Conservation (phyloP, 495 filamentous ascomycete species). For the Aspergillus asperescens region DNA sequence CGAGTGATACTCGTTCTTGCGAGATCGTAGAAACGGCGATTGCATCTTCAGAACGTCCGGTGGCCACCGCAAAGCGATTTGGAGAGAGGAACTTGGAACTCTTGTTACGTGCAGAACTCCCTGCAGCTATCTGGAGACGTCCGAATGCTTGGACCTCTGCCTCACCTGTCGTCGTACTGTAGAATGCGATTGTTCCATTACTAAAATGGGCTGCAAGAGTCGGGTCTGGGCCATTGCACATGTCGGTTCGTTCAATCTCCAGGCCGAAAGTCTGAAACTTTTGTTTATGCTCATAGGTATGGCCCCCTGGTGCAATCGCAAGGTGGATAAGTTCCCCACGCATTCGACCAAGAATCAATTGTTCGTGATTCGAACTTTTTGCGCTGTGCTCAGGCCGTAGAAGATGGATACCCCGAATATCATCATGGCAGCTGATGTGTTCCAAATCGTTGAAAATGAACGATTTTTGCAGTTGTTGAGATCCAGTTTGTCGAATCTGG, state of each 20-base stretch:
- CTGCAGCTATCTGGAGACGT: slow-evolving; percentile 26
- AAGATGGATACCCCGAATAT: slow-evolving; percentile 55
- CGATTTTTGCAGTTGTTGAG: slow-evolving; percentile 33
- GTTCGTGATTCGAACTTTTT: slow-evolving; percentile 25
- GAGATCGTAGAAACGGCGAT: slow-evolving; percentile 48
- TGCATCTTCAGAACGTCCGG: slow-evolving; percentile 40
- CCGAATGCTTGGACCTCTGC: slow-evolving; percentile 36
- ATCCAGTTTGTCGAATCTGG: slow-evolving; percentile 32
- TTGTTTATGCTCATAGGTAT: slow-evolving; percentile 26
- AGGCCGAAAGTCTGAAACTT: slow-evolving; percentile 29
- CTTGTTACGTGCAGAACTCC: slow-evolving; percentile 28
- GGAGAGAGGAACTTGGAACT: slow-evolving; percentile 51
- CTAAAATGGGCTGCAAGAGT: slow-evolving; percentile 44
- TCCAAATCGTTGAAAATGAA: slow-evolving; percentile 48
- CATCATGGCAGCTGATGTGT: slow-evolving; percentile 53
- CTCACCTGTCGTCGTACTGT: slow-evolving; percentile 30
- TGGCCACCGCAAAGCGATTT: slow-evolving; percentile 45
- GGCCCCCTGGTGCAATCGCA: slow-evolving; percentile 26
- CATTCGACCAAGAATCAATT: slow-evolving; percentile 39
- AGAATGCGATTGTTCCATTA: slow-evolving; percentile 43
- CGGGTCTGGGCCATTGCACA: slow-evolving; percentile 27
- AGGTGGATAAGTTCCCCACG: slow-evolving; percentile 38
- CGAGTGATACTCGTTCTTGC: slow-evolving; percentile 31
- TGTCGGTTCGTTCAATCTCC: slow-evolving; percentile 30
- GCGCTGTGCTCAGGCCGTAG: slow-evolving; percentile 37